Evolutionary conservation across 352 stramenopile species (phyloP), one percentile per base, ranked within the genome.

Genomic region (Phytophthora pinifolia): DNA sequence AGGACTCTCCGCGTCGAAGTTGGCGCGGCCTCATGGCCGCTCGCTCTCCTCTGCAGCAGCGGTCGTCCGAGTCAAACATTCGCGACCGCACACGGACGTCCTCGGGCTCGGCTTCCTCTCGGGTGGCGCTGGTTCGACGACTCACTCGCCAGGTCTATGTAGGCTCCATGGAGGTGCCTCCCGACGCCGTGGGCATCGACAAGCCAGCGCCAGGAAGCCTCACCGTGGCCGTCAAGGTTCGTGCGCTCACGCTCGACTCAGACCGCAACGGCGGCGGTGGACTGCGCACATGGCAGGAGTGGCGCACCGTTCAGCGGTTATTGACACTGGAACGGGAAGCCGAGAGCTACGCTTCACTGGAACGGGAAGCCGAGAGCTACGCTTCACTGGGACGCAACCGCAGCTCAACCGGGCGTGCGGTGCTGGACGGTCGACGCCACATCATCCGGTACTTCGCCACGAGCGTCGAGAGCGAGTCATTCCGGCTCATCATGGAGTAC

Each of bases 401-500:
- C 13, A 38, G 33, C 33, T 54, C 33, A 18, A 7, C 33, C 1
- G 39, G 32, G 4, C 41, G 51, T 29, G 51, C 20, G 12, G 39
- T 61, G 9, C 36, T 67, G 9, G 74, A 64, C 10, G 66, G 67
- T 10, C 69, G 82, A 30, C 57, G 59, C 0, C 62, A 83, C 50
- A 59, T 89, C 13, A 65, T 89, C n/a, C 54, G 48, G 9, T 82
- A 80, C 52, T 62, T 62, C 20, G 48, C 55, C 36, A 74, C 75
- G 33, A 78, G 71, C 17, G 62, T 84, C 32, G 62, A 77, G 22
- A 70, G 69, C 29, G 59, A 77, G 32, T 67, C 54, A 14, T 62
- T 82, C 35, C 76, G 76, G 25, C 58, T 87, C 27, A 70, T 80
- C 46, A 86, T 87, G 66, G 77, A 90, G 35, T 85, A 70, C 46